phyloP scores from a whole-genome alignment of 2,329 filamentous ascomycete genomes.

The Calonectria fujianensis region DNA sequence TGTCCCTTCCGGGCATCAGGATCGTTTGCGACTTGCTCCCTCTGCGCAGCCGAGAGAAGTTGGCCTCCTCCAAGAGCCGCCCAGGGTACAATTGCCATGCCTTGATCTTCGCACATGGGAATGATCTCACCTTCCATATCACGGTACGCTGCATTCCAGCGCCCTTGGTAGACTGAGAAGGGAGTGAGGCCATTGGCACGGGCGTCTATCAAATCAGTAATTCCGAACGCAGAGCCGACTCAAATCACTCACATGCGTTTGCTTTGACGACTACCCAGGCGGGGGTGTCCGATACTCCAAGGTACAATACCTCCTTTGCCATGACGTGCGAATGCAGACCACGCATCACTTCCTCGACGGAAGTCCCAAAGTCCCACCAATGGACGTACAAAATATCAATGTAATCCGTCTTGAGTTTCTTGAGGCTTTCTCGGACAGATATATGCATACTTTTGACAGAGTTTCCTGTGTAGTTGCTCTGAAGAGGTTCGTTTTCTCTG shows the following conservation, averaged over 20 bases:
- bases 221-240: neutral
- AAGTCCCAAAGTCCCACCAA: constrained; percentile 48
- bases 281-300: constrained; percentile 57
- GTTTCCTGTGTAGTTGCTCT: constrained; percentile 63
- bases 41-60: constrained; percentile 19
- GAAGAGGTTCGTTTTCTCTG: constrained; percentile 37
- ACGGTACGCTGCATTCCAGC: constrained; percentile 52
- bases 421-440: constrained; percentile 62
- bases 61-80: constrained; percentile 36
- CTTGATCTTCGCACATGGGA: constrained; percentile 58
- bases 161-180: constrained; percentile 58
- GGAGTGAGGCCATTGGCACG: constrained; percentile 50
- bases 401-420: constrained; percentile 62
- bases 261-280: constrained; percentile 58
- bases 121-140: constrained; percentile 59
- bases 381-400: constrained; percentile 59
- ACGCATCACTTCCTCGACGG: constrained; percentile 41
- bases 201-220: constrained; percentile 46
- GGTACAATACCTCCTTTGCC: constrained; percentile 54
- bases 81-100: constrained; percentile 69
- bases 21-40: constrained; percentile 3
- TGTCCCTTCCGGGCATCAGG: constrained; percentile 15
- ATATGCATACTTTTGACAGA: constrained; percentile 61
- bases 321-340: constrained; percentile 35
- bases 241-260: constrained; percentile 44